Evolutionary conservation across 2,329 filamentous ascomycete species (phyloP).

Genomic region (Mycosphaerella sp.): DNA sequence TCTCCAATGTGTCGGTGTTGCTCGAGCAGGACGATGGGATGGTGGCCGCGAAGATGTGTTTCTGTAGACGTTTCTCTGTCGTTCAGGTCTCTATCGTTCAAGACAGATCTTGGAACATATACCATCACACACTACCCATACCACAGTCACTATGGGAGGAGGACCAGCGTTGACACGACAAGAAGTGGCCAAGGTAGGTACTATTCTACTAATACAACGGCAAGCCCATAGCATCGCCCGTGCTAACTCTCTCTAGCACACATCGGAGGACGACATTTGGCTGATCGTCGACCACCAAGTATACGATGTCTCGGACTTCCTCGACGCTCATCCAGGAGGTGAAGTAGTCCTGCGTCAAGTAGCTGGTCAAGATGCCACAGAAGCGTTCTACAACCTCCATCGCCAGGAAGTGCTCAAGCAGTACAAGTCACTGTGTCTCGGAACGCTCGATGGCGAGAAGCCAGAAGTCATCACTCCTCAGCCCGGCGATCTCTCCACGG

Average conservation of each 20-base stretch:
- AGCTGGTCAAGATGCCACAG: slow-evolving; percentile 73
- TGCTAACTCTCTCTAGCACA: slow-evolving; percentile 48
- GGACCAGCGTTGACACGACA: slow-evolving; percentile 23
- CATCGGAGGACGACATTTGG: slow-evolving; percentile 69
- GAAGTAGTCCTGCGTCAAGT: slow-evolving; percentile 73
- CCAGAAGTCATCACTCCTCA: slow-evolving; percentile 64
- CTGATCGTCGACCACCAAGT: slow-evolving; percentile 81
- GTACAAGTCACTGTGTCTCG: slow-evolving; percentile 68
- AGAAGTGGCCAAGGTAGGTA: slow-evolving; percentile 30
- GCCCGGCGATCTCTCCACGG: slow-evolving; percentile 64
- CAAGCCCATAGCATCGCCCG: neutral
- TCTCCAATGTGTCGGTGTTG: neutral
- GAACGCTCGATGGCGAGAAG: slow-evolving; percentile 67
- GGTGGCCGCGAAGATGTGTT: neutral
- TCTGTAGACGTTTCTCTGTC: neutral
- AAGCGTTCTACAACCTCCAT: slow-evolving; percentile 86
- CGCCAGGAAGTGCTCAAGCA: slow-evolving; percentile 81
- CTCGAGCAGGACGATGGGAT: neutral
- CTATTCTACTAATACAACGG: too few species aligned
- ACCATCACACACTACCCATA: slow-evolving; percentile 2
- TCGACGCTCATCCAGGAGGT: slow-evolving; percentile 79
- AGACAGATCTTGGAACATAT: neutral
- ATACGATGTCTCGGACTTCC: slow-evolving; percentile 79
- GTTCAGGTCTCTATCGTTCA: neutral
- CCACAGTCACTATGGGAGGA: slow-evolving; percentile 1